phyloP scores from a whole-genome alignment of 371 early-diverging fungal species.

The Synchytrium microbalum region DNA sequence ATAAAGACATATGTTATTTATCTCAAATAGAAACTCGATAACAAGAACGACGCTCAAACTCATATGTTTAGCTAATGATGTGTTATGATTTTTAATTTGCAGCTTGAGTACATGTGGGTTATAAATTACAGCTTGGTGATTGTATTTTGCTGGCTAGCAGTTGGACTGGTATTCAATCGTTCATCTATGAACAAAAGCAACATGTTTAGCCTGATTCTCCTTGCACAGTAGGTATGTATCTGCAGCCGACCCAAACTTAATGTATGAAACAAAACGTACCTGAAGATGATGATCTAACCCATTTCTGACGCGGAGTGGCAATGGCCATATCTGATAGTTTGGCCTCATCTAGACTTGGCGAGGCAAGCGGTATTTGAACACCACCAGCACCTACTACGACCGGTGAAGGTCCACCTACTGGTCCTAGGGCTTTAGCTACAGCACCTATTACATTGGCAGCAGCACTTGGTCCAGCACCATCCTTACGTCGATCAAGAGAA shows the following conservation, averaged over 20 bases:
- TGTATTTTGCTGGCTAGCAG: neutral
- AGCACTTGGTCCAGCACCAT: neutral
- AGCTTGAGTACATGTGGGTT: neutral
- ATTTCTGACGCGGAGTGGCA: too few species aligned
- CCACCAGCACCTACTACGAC: neutral
- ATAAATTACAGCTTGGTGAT: neutral
- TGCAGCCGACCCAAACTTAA: too few species aligned
- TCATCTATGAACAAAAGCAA: neutral
- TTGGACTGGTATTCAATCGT: neutral
- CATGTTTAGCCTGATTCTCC: too few species aligned
- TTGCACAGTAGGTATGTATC: too few species aligned
- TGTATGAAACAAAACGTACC: too few species aligned
- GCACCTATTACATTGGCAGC: neutral
- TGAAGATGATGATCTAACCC: too few species aligned
- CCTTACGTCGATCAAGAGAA: slow-evolving; percentile 21
- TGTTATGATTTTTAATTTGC: neutral
- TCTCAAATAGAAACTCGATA: too few species aligned
- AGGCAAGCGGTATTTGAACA: neutral
- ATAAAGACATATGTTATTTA: too few species aligned
- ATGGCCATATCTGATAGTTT: too few species aligned
- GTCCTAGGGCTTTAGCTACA: neutral
- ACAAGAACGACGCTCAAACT: too few species aligned
- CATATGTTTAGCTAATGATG: neutral
- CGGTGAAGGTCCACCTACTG: neutral
- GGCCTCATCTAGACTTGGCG: too few species aligned